Conservation (phyloP, 768 basidiomycete species). For the Boletus vermiculosoides region DNA sequence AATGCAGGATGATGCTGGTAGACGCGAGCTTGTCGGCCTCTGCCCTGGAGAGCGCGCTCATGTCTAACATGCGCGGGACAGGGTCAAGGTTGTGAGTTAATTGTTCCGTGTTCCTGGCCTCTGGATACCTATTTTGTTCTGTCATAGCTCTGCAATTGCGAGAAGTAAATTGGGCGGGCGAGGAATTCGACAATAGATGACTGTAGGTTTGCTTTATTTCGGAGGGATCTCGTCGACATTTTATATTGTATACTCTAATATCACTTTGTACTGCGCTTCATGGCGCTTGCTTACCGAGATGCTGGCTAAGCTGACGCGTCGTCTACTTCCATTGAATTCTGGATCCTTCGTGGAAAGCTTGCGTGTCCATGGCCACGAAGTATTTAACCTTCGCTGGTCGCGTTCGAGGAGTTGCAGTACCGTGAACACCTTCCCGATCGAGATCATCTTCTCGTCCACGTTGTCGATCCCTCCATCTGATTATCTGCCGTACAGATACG, state of each 20-base stretch:
- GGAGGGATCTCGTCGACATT: not conserved
- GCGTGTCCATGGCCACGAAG: conserved; percentile 12
- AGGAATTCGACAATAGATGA: conserved; percentile 28
- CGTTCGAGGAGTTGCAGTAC: not conserved
- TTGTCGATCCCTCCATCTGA: not conserved
- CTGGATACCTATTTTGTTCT: not conserved
- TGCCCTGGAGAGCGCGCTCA: conserved; percentile 74
- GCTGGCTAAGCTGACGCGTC: conserved; percentile 15
- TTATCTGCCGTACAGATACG: conserved; percentile 5
- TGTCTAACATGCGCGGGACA: conserved; percentile 68
- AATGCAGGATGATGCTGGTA: conserved; percentile 21
- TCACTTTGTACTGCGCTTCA: conserved; percentile 1
- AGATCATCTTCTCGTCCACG: conserved; percentile 11
- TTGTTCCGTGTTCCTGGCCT: not conserved
- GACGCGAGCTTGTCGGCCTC: conserved; percentile 77
- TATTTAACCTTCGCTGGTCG: conserved; percentile 15
- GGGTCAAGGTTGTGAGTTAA: conserved; percentile 68
- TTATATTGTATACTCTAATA: conserved; percentile 7
- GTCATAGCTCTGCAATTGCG: conserved; percentile 35
- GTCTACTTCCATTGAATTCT: conserved; percentile 21
- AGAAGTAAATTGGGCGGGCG: conserved; percentile 32
- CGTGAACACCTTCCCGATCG: conserved; percentile 26
- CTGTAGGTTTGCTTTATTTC: not conserved
- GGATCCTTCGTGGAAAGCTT: conserved; percentile 20
- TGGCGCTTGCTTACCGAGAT: conserved; percentile 13